A percentile compares a stretch with the other conserved stretches of the same genome.
These are phyloP conservation scores for Senna siamea DNA, from an alignment of 306 rosid genomes.

Conservation along the genomic window DNA sequence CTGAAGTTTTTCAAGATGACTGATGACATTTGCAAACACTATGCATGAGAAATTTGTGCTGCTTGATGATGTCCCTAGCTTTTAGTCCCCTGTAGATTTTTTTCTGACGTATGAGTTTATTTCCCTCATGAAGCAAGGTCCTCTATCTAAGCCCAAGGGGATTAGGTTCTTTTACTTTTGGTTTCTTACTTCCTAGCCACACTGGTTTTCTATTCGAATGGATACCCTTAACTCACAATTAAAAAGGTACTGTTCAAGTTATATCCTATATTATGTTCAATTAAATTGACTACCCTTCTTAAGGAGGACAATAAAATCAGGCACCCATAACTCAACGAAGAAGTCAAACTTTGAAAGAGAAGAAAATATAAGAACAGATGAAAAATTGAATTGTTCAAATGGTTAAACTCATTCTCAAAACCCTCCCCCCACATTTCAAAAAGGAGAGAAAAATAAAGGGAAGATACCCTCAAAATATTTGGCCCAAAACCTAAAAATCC, in stretches of 20 bases:
- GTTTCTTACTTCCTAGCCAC: slow-evolving; percentile 5
- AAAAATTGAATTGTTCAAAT: background rate
- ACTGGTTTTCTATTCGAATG: background rate
- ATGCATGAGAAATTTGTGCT: background rate
- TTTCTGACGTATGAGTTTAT: slow-evolving; percentile 11
- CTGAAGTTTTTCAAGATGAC: slow-evolving; percentile 3
- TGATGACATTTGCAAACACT: background rate
- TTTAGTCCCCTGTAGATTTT: background rate
- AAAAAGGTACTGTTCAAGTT: background rate
- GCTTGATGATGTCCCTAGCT: background rate
- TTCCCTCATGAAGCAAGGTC: slow-evolving; percentile 29
- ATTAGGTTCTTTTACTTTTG: slow-evolving; percentile 9
- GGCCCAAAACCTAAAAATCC: slow-evolving; percentile 20
- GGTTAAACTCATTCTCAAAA: slow-evolving; percentile 8
- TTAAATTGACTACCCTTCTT: background rate
- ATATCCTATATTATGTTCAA: slow-evolving; percentile 16
- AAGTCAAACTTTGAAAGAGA: slow-evolving; percentile 6
- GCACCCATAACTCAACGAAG: slow-evolving; percentile 30
- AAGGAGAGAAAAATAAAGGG: background rate
- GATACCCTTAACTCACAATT: slow-evolving; percentile 24
- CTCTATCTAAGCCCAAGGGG: background rate
- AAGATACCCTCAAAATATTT: slow-evolving; percentile 18
- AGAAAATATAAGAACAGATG: background rate
- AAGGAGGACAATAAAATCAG: slow-evolving; percentile 13
- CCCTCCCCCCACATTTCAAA: background rate